Percentiles rank a stretch among this genome's conserved stretches.
Conservation (phyloP, 2,329 filamentous ascomycete species). For the Colletotrichum truncatum region DNA sequence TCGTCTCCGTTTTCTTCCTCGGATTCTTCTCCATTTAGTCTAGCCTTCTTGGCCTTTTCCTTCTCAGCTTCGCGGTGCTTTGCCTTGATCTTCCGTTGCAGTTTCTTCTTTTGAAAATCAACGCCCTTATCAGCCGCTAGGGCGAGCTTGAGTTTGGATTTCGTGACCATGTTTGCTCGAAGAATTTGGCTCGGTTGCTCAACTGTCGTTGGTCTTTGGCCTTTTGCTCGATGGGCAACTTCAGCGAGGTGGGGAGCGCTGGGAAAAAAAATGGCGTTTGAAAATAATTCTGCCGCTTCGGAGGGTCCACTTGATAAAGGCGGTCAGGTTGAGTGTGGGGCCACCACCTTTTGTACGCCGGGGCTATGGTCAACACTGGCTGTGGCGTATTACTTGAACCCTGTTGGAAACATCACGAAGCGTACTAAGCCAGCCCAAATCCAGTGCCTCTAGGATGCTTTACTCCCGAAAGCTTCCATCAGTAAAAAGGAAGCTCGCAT, state of each 20-base stretch:
- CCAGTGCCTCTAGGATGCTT: too few species aligned
- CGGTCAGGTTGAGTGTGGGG: slow-evolving; percentile 2
- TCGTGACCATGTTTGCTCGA: slow-evolving; percentile 47
- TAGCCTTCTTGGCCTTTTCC: slow-evolving; percentile 41
- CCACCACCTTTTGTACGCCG: background rate
- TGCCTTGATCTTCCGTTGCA: slow-evolving; percentile 57
- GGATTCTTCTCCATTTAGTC: slow-evolving; percentile 32
- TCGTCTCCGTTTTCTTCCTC: slow-evolving; percentile 37
- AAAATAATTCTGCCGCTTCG: slow-evolving; percentile 29
- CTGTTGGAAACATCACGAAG: too few species aligned
- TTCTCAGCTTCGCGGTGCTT: slow-evolving; percentile 47
- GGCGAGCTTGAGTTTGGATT: slow-evolving; percentile 62
- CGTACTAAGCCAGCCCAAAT: too few species aligned
- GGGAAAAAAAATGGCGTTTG: slow-evolving; percentile 15
- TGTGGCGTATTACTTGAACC: too few species aligned
- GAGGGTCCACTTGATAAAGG: background rate
- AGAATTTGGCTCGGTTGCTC: background rate
- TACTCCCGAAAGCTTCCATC: too few species aligned
- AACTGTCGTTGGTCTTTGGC: slow-evolving; percentile 4
- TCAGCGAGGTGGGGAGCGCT: slow-evolving; percentile 7
- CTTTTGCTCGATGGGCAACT: slow-evolving; percentile 2
- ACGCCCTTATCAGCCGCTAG: slow-evolving; percentile 63
- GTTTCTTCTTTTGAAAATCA: slow-evolving; percentile 62
- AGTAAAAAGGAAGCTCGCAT: too few species aligned
- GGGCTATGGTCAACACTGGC: background rate